Evolutionary conservation across 23 red algal genomes (phyloP).

Genomic region (Pyropia haitanensis): DNA sequence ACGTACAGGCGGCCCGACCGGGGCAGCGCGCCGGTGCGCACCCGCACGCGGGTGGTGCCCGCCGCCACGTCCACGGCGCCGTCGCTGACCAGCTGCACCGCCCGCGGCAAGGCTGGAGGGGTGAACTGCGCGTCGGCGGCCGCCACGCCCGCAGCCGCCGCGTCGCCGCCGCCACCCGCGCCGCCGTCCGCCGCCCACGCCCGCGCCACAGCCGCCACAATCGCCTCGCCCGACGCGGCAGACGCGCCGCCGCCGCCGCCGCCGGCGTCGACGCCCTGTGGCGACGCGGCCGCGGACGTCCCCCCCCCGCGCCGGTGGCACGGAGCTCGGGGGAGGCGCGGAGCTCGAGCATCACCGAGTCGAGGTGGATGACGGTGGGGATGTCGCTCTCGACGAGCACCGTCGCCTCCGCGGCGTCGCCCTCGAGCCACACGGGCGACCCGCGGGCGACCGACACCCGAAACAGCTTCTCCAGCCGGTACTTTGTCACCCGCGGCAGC

Average conservation of each 20-base stretch:
- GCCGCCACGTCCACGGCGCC: constrained; percentile 2
- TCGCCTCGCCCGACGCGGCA: not conserved
- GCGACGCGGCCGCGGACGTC: not conserved
- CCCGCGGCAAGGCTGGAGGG: not conserved
- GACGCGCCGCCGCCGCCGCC: not conserved
- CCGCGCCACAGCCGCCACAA: not conserved
- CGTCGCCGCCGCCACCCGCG: not conserved
- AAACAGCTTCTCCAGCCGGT: constrained; percentile 54
- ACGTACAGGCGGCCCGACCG: constrained; percentile 36
- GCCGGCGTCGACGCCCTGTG: not conserved
- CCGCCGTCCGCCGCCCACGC: not conserved
- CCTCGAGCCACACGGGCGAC: constrained; percentile 35
- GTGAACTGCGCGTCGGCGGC: not conserved
- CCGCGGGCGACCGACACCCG: constrained; percentile 31
- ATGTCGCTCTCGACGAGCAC: constrained; percentile 45
- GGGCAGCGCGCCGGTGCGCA: constrained; percentile 23
- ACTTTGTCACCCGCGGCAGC: constrained; percentile 51
- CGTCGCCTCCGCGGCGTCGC: constrained; percentile 30
- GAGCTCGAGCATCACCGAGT: constrained; percentile 42
- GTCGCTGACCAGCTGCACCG: constrained; percentile 12
- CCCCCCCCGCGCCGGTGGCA: not conserved
- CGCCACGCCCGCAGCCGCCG: not conserved
- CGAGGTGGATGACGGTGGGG: constrained; percentile 15
- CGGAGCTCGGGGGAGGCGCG: constrained; percentile 6
- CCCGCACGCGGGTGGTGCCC: constrained; percentile 21